These are phyloP conservation scores for Trichoderma asperelloides DNA, from an alignment of 495 filamentous ascomycete genomes.

Conservation along the genomic window DNA sequence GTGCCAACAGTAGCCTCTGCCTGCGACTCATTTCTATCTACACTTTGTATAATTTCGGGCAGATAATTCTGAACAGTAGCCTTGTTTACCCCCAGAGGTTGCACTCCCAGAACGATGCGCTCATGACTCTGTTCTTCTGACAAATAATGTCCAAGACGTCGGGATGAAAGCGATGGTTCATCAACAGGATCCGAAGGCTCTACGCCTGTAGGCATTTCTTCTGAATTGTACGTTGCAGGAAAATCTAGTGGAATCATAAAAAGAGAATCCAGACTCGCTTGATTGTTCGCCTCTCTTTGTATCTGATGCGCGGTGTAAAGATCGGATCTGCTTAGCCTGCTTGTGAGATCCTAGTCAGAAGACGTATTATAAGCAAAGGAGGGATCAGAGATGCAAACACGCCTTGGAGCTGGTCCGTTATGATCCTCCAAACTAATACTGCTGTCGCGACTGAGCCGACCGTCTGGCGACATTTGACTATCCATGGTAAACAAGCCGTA, in stretches of 20 bases:
- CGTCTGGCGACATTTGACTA: neutral
- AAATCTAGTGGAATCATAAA: neutral
- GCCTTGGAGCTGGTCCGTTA: neutral
- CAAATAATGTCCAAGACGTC: neutral
- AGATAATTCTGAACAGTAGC: neutral
- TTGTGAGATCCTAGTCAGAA: neutral
- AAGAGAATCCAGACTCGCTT: neutral
- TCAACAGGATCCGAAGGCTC: too few species aligned
- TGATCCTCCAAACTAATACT: neutral
- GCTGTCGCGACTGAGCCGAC: neutral
- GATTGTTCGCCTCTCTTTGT: neutral
- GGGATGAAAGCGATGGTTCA: neutral
- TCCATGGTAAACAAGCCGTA: neutral
- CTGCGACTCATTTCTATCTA: neutral
- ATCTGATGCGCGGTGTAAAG: neutral
- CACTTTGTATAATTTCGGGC: neutral
- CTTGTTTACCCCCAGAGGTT: neutral
- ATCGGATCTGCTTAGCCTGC: neutral
- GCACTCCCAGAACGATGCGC: neutral
- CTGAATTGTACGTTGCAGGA: neutral
- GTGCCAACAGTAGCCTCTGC: neutral
- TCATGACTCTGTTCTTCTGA: neutral
- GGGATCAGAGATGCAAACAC: neutral
- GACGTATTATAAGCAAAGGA: neutral
- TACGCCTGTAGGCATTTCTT: neutral